Evolutionary conservation across 2,329 filamentous ascomycete genomes (phyloP), one percentile per base, ranked within the genome.

Genomic region (Xylariaceae sp.): DNA sequence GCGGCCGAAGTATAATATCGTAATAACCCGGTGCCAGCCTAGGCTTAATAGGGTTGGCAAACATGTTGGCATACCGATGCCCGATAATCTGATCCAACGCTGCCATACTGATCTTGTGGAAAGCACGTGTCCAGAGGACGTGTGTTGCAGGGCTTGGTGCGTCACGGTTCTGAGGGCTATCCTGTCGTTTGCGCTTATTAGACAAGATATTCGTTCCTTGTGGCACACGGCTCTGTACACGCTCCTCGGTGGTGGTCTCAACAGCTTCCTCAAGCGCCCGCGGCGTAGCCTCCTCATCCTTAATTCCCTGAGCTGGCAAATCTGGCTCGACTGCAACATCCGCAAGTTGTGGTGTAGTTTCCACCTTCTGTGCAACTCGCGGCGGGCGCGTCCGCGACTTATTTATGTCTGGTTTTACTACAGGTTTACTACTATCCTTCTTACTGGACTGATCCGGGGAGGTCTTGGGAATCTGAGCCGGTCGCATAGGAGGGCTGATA

Each of bases 61-160:
- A 93, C 72, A 91, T 90, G 61, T 89, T 91, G 39, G 88, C 89
- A 62, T 89, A 84, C 27, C 88, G 87, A 68, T 92, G 89, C 47
- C 85, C 88, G 20, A 85, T 83, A 54, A 92, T 89, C 63, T 91
- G 86, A 66, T 92, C 89, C 59, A 92, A 78, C 10, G 89, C 85
- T 4, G 87, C 86, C 3, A 82, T 82, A 26, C 86, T 87, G 11
- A 91, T 89, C 61, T 87, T 85, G 29, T 87, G 83, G 65, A 93
- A 87, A 41, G 87, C 87, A 41, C 89, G 85, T 11, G 89, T 91
- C 77, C 88, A 89, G 33, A 89, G 77, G 4, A 92, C 88, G 52
- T 90, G 82, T 7, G 83, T 83, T 18, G 84, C 82, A 23, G 86
- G 84, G 57, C 51, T 77, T 65, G 70, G 79, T 68, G 53, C 75